Base-by-base conservation (phyloP, 2,329 filamentous ascomycete genomes). In the Celoporthe dispersa region DNA sequence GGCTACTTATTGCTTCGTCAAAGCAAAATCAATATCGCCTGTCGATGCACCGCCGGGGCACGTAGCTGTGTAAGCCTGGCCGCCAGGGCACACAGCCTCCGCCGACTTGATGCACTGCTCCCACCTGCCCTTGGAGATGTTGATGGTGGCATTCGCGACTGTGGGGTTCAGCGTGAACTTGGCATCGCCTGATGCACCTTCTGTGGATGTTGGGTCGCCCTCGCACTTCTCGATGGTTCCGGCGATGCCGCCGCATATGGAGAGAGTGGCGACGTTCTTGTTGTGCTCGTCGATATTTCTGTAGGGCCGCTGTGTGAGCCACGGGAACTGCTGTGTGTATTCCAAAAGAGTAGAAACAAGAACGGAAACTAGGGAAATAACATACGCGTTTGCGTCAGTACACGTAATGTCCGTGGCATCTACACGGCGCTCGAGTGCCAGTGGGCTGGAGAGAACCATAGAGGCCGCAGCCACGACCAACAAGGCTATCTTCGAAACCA, bases 231-330 rank as follows among this genome's bases (percentile, higher is more conserved):
- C 76, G 66, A 84, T 82, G 7, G 78, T 73, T 11, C 83, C 83
- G 0, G 84, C 80, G 70, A 86, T 86, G 68, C 90, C 82, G 63
- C 83, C 82, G 78, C 85, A 87, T 77, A 94, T 80, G 0, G 89
- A 88, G 35, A 88, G 88, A 72, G 85, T 83, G 8, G 81, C 83
- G 59, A 92, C 89, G 72, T 91, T 87, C 39, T 87, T 81, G 75
- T 87, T 85, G 75, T 87, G 84, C 72, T 81, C 81, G 71, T 81
- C 79, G 70, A 85, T 83, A 70, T 81, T 78, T 8, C 80, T 83
- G 31, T 4, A 28, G 0, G n/a, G 8, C 3, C 14, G 22, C 35
- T 16, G 33, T 25, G 8, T 31, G 19, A 48, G 16, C n/a, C 37
- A 22, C 22, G 6, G n/a, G n/a, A 37, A 8, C 8, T 57, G 7